Conservation (phyloP, 345 rosid genomes). For the Rhizophora apiculata region DNA sequence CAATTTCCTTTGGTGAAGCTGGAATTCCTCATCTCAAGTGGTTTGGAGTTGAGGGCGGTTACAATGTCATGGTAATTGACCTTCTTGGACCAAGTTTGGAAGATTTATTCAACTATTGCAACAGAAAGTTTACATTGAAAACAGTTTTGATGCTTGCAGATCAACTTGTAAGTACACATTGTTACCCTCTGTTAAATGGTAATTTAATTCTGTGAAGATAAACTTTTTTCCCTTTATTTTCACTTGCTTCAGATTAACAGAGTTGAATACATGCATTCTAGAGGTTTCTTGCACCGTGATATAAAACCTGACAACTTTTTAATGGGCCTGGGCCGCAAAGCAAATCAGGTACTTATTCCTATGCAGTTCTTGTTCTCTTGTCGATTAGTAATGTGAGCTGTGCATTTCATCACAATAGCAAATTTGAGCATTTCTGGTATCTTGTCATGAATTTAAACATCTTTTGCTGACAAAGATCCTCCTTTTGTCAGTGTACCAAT, state of each 20-base stretch:
- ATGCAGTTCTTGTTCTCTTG: not conserved
- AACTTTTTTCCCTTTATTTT: constrained; percentile 9
- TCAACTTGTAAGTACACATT: constrained; percentile 55
- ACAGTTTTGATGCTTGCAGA: constrained; percentile 88
- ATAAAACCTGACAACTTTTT: constrained; percentile 87
- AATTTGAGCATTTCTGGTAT: no score
- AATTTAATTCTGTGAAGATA: not conserved
- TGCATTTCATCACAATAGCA: no score
- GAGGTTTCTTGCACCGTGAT: constrained; percentile 84
- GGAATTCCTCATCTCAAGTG: constrained; percentile 88
- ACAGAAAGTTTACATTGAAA: constrained; percentile 65
- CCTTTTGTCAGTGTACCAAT: no score
- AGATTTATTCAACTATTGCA: constrained; percentile 80
- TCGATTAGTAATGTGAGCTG: not conserved
- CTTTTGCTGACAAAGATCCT: no score
- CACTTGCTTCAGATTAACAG: constrained; percentile 58
- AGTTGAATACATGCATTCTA: constrained; percentile 74
- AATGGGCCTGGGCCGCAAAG: constrained; percentile 86
- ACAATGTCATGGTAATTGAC: constrained; percentile 82
- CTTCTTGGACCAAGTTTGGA: constrained; percentile 92
- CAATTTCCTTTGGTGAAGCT: constrained; percentile 33
- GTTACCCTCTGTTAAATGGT: not conserved
- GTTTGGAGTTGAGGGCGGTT: constrained; percentile 82
- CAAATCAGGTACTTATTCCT: constrained; percentile 56
- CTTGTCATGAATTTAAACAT: no score